A percentile compares a stretch with the other conserved stretches of the same genome.
phyloP scores from a whole-genome alignment of 2,329 filamentous ascomycete genomes.

The Pezicula radicicola region DNA sequence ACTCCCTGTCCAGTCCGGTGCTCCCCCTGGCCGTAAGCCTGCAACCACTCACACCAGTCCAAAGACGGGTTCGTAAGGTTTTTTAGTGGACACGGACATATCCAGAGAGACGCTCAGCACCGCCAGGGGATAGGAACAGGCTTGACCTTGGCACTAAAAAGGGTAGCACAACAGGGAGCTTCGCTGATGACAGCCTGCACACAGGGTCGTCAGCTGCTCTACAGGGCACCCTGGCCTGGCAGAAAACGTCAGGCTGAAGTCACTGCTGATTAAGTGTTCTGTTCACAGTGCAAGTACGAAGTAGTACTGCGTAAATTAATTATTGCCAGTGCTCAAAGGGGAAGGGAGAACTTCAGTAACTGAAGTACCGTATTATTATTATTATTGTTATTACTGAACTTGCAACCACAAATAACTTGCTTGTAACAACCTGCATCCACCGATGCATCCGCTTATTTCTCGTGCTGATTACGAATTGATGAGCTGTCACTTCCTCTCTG shows the following conservation, averaged over 20 bases:
- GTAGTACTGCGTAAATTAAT: background rate
- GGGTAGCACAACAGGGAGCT: background rate
- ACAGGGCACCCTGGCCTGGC: background rate
- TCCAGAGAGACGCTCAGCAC: background rate
- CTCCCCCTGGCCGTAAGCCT: background rate
- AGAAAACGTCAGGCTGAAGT: slow-evolving; percentile 2
- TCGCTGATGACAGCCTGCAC: no score
- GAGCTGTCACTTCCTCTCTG: background rate
- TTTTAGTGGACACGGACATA: background rate
- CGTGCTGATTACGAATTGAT: background rate
- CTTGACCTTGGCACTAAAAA: background rate
- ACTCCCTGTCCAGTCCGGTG: background rate
- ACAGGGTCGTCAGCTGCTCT: background rate
- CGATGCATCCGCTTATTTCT: background rate
- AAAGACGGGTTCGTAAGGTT: background rate
- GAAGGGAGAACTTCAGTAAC: background rate
- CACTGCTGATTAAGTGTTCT: background rate
- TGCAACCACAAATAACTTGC: background rate
- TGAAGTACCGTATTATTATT: background rate
- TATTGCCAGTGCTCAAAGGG: background rate
- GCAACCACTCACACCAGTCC: background rate
- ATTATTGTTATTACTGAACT: background rate
- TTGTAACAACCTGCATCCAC: background rate
- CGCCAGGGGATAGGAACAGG: background rate
- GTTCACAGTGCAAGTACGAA: no score